These are phyloP conservation scores for Mucor sp. DNA, from an alignment of 371 early-diverging fungal genomes.

Conservation along the genomic window DNA sequence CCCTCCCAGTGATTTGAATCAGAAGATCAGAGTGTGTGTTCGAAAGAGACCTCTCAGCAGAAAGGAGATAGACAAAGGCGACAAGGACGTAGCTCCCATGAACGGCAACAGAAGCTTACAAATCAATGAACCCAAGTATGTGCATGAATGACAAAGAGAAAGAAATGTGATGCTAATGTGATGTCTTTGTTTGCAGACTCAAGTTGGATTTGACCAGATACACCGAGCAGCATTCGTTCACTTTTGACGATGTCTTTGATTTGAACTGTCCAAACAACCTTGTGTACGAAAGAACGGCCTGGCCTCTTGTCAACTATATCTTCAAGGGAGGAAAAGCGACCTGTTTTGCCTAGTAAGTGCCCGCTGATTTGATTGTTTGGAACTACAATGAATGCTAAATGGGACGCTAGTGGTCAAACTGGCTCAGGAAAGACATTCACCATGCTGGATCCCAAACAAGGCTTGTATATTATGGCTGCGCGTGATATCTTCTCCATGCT, in stretches of 20 bases:
- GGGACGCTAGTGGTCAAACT: slow-evolving; percentile 84
- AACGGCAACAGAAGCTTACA: slow-evolving; percentile 64
- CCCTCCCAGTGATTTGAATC: slow-evolving; percentile 50
- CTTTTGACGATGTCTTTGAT: slow-evolving; percentile 96
- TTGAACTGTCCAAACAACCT: slow-evolving; percentile 76
- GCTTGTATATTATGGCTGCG: slow-evolving; percentile 92
- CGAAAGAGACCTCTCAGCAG: slow-evolving; percentile 89
- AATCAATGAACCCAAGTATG: slow-evolving; percentile 87
- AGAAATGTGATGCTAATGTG: not conserved
- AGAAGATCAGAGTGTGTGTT: slow-evolving; percentile 91
- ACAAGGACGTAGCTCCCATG: slow-evolving; percentile 80
- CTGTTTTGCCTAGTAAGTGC: slow-evolving; percentile 90
- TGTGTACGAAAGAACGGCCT: slow-evolving; percentile 86
- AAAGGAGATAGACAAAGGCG: slow-evolving; percentile 74
- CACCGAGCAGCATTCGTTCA: slow-evolving; percentile 90
- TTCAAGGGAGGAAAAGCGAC: slow-evolving; percentile 95
- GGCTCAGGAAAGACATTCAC: slow-evolving; percentile 98
- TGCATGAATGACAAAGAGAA: not conserved
- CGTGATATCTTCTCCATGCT: slow-evolving; percentile 85
- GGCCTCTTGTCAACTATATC: slow-evolving; percentile 88
- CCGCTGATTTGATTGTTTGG: not conserved
- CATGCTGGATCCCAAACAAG: slow-evolving; percentile 88
- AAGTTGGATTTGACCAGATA: slow-evolving; percentile 95
- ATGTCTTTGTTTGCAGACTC: slow-evolving; percentile 47
- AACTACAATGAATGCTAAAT: not conserved